Base-by-base conservation (phyloP, 2,329 filamentous ascomycete genomes). In the Spiromastix sp. region DNA sequence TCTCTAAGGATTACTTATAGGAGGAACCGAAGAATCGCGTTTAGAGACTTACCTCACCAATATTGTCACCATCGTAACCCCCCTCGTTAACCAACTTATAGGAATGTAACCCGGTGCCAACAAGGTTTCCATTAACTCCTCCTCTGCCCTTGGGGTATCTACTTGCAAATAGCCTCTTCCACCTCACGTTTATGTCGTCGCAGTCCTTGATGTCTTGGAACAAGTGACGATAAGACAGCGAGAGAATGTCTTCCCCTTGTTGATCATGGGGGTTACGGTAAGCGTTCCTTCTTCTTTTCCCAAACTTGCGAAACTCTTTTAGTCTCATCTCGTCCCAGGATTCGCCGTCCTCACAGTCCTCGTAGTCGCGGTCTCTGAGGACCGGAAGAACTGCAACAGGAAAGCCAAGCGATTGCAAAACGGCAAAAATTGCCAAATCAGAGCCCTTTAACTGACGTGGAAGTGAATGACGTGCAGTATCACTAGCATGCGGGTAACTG, bases 361-460 rank as follows among this genome's bases (percentile, higher is more conserved):
- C 7, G n/a, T 7, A 7, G 7, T n/a, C 21, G 21, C n/a, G n/a
- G 7, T 24, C 21, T n/a, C n/a, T 24, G n/a, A 24, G 21, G n/a
- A 24, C n/a, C 7, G 21, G 21, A 7, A 24, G 21, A n/a, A 24
- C 26, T 15, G 12, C n/a, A 2, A 31, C 15, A 21, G 7, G 15
- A n/a, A 31, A 9, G 10, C 19, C 10, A n/a, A 15, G 18, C 5
- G 15, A 33, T 18, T 25, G 18, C 13, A 34, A 30, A 28, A 34
- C 18, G 12, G 36, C 9, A 33, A 33, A 38, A 10, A 18, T 17
- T 28, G 16, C 21, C 30, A 30, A 9, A 19, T 35, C 19, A 25
- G 37, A 16, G 16, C 15, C 25, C 11, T 31, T 22, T 11, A 25
- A 15, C 4, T 24, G 27, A 10, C 18, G 16, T 7, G 34, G 21